Percentiles rank a stretch among this genome's conserved stretches.
These are phyloP conservation scores for Excoecaria cochinchinensis DNA, from an alignment of 345 rosid genomes.

Conservation along the genomic window DNA sequence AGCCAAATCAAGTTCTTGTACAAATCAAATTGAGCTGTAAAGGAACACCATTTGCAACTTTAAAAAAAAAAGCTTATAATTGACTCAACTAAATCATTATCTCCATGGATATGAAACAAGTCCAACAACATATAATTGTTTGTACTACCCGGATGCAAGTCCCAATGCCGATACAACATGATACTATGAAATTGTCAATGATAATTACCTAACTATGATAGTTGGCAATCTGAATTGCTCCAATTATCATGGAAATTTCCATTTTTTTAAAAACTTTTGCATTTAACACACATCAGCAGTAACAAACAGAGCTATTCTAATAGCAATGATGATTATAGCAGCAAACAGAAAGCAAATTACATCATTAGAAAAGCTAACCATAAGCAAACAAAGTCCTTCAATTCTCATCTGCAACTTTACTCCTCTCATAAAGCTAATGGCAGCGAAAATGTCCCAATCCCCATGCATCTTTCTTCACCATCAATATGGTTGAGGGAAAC, in stretches of 20 bases:
- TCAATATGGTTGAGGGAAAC: too few species aligned
- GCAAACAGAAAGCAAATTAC: background rate
- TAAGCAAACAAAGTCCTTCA: background rate
- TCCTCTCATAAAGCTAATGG: too few species aligned
- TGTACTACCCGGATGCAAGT: background rate
- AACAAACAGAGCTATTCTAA: background rate
- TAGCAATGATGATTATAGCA: background rate
- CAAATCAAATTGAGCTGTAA: background rate
- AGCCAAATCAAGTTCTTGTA: background rate
- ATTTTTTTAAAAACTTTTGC: background rate
- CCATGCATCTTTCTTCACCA: too few species aligned
- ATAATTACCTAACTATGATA: background rate
- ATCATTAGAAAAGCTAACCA: background rate
- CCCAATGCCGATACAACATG: background rate
- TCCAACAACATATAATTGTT: background rate
- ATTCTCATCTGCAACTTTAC: too few species aligned
- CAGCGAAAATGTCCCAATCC: too few species aligned
- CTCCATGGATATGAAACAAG: background rate
- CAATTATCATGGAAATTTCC: background rate
- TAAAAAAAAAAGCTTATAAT: background rate
- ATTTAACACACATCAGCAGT: background rate
- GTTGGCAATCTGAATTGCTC: background rate
- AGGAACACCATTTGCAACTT: background rate
- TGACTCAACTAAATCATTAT: background rate
- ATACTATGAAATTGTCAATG: background rate